Evolutionary conservation across 2,329 filamentous ascomycete species (phyloP).

Genomic region (Scorias spongiosa): DNA sequence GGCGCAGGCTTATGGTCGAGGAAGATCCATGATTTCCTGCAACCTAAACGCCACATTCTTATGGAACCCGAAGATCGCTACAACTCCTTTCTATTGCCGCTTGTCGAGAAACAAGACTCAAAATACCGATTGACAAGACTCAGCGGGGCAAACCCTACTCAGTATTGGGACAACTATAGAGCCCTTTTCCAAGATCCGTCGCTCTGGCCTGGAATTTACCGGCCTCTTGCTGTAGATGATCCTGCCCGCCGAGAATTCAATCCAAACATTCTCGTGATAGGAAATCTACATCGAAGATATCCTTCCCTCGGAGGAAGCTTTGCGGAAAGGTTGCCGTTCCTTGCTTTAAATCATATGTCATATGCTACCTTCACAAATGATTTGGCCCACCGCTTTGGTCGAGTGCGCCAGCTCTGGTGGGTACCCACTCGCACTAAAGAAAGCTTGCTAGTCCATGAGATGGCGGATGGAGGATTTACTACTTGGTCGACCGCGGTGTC

Average conservation of each 20-base stretch:
- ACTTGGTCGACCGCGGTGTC: neutral
- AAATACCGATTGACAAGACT: constrained; percentile 32
- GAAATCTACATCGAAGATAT: constrained; percentile 14
- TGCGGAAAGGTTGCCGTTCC: neutral
- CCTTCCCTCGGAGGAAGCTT: neutral
- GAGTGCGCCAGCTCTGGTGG: constrained; percentile 68
- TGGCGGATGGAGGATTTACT: neutral
- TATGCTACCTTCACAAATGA: constrained; percentile 33
- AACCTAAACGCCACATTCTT: constrained; percentile 70
- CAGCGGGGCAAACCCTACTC: constrained; percentile 8
- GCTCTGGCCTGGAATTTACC: constrained; percentile 34
- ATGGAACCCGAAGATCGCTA: constrained; percentile 52
- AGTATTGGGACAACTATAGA: constrained; percentile 26
- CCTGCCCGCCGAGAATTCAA: constrained; percentile 41
- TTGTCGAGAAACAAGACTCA: constrained; percentile 25
- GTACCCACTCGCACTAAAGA: constrained; percentile 24
- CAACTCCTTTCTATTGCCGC: constrained; percentile 39
- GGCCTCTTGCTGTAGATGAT: constrained; percentile 19
- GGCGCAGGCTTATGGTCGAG: constrained; percentile 64
- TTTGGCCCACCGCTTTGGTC: constrained; percentile 56
- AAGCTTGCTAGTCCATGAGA: neutral
- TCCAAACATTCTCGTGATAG: constrained; percentile 50
- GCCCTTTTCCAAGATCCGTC: constrained; percentile 33
- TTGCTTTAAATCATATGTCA: constrained; percentile 49
- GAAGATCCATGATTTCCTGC: constrained; percentile 56